Base-by-base conservation (phyloP, 2,329 filamentous ascomycete genomes). In the Truncatella angustata region DNA sequence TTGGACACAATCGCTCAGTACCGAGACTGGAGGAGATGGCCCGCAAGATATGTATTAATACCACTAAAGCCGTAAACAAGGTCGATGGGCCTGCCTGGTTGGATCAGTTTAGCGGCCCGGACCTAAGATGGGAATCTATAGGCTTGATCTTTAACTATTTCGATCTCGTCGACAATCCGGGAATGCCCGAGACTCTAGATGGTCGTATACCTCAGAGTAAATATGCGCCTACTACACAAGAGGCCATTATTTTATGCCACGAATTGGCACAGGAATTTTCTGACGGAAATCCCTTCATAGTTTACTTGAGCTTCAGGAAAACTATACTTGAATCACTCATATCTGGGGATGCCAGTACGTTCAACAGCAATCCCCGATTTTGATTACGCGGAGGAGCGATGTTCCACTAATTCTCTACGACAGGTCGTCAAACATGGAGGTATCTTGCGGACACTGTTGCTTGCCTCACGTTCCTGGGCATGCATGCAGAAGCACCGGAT, bases 401-500 rank as follows among this genome's bases (percentile, higher is more conserved):
- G 11, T 12, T 49, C 10, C 20, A 12, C 42, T 28, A 26, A 47
- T 34, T 5, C 7, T 11, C 20, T 11, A 20, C 18, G 4, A 18
- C 11, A 49, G 34, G 49, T 26, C 49, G 49, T 10, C 49, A 56
- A 9, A 59, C 63, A 4, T 67, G 64, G 64, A 54, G 60, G 12
- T 54, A 47, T 21, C 58, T 63, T 18, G 61, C 61, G n/a, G 63
- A 66, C 30, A 40, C 53, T 1, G 36, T 66, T 32, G 50, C 63
- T 1, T 54, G 66, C 9, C 18, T 65, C 37, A 79, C 79, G 35
- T 77, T 78, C 34, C 75, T 81, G 14, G 75, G 78, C 48, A 75
- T 73, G 5, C 79, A 81, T 58, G 70, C 68, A 12, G 73, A 79
- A 49, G 73, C 78, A 26, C 73, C 70, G 34, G 67, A 70, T 54